These are phyloP conservation scores for Pseudogymnoascus destructans DNA, from an alignment of 2,329 filamentous ascomycete genomes.

Conservation along the genomic window DNA sequence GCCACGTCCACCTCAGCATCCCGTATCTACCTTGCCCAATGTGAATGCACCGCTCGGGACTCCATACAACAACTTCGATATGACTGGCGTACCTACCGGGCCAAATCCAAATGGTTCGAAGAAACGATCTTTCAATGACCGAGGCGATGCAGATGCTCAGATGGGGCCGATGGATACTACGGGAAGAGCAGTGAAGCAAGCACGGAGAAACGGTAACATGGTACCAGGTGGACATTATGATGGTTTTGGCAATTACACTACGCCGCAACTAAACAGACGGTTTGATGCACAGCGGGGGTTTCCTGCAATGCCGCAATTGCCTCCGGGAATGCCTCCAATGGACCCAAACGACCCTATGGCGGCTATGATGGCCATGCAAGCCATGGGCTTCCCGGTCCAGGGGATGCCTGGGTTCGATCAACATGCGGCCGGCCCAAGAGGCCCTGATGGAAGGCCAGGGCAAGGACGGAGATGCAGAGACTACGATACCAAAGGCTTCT, in stretches of 20 bases:
- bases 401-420: slow-evolving; percentile 29
- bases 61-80: slow-evolving; percentile 18
- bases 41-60: slow-evolving; percentile 10
- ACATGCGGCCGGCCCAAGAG: slow-evolving; percentile 19
- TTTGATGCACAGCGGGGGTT: slow-evolving; percentile 14
- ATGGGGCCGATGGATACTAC: slow-evolving; percentile 23
- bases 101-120: slow-evolving; percentile 24
- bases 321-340: slow-evolving; percentile 33
- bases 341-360: slow-evolving; percentile 50
- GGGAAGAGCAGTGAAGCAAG: slow-evolving; percentile 44
- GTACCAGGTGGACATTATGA: slow-evolving; percentile 29
- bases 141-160: slow-evolving; percentile 31
- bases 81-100: slow-evolving; percentile 16
- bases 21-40: slow-evolving; percentile 20
- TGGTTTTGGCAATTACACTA: slow-evolving; percentile 20
- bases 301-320: slow-evolving; percentile 18
- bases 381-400: slow-evolving; percentile 38
- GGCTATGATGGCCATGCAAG: slow-evolving; percentile 47
- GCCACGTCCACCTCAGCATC: slow-evolving; percentile 26
- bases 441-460: slow-evolving; percentile 1
- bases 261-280: slow-evolving; percentile 11
- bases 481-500: slow-evolving; percentile 62
- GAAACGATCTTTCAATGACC: slow-evolving; percentile 46
- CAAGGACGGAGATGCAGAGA: slow-evolving; percentile 42
- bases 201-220: slow-evolving; percentile 38